Conservation (phyloP, 305 asterid genomes). For the Fraxinus angustifolia region DNA sequence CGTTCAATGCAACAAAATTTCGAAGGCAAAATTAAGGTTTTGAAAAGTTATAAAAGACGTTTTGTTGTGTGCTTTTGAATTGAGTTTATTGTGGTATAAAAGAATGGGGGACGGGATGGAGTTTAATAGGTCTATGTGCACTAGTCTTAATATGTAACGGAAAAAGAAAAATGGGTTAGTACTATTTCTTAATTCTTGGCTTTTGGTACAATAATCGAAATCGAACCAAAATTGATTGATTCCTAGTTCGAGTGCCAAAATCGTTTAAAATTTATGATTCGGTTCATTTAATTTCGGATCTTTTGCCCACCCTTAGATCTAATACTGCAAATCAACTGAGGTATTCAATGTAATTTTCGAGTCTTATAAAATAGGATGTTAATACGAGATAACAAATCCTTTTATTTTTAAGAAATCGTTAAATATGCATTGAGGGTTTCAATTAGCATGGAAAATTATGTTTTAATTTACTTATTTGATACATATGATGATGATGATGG, state of each 20-base stretch:
- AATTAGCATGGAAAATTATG: neutral
- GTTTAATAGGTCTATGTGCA: neutral
- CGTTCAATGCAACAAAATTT: neutral
- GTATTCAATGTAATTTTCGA: neutral
- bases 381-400: neutral
- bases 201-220: neutral
- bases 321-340: neutral
- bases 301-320: neutral
- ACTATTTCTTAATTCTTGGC: neutral
- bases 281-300: neutral
- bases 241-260: neutral
- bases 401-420: neutral
- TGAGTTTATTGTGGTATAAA: neutral
- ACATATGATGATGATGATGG: constrained; percentile 30
- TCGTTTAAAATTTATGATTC: too few relatives aligned
- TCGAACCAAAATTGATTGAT: neutral
- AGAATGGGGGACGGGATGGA: too few relatives aligned
- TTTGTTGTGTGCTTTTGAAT: too few relatives aligned
- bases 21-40: neutral
- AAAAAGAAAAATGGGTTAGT: too few relatives aligned
- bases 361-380: neutral
- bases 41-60: neutral
- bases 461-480: neutral
- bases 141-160: neutral
- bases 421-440: neutral